Percentiles rank a stretch among this genome's conserved stretches.
phyloP scores from a whole-genome alignment of 2,329 filamentous ascomycete species.

The Arthrobotrys sphaeroides region DNA sequence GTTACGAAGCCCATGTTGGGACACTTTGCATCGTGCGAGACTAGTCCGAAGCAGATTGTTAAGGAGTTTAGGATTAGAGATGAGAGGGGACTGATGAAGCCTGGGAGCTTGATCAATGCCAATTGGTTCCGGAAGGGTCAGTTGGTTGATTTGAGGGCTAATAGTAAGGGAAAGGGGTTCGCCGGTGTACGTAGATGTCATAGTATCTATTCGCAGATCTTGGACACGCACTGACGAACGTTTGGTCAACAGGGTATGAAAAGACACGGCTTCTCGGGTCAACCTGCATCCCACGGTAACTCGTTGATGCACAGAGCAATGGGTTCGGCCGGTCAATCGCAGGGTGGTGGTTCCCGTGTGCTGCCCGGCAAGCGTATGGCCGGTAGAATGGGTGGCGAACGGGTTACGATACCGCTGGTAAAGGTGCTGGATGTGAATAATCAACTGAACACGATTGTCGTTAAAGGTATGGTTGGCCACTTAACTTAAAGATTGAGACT shows the following conservation, averaged over 20 bases:
- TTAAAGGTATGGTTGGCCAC: conserved; percentile 71
- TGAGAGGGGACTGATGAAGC: conserved; percentile 74
- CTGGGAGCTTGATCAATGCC: conserved; percentile 81
- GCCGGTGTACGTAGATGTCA: conserved; percentile 70
- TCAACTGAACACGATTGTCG: conserved; percentile 84
- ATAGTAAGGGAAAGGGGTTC: conserved; percentile 88
- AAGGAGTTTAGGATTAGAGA: conserved; percentile 86
- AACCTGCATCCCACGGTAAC: conserved; percentile 92
- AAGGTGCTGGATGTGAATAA: conserved; percentile 87
- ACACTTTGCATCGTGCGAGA: conserved; percentile 82
- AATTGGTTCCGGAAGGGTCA: conserved; percentile 92
- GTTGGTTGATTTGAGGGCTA: conserved; percentile 83
- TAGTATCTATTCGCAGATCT: neutral
- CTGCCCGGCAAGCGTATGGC: conserved; percentile 98
- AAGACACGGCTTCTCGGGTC: conserved; percentile 86
- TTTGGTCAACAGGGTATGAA: conserved; percentile 78
- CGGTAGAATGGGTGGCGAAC: conserved; percentile 90
- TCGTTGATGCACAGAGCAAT: conserved; percentile 92
- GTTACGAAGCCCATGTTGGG: conserved; percentile 84
- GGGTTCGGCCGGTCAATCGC: conserved; percentile 86
- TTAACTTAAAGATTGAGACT: no score
- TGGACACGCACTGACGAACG: no score
- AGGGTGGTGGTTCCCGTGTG: conserved; percentile 91
- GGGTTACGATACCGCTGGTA: conserved; percentile 89
- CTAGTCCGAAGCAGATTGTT: conserved; percentile 84